Conservation (phyloP, 1,284 basidiomycete species). For the Ceratobasidium sp. region DNA sequence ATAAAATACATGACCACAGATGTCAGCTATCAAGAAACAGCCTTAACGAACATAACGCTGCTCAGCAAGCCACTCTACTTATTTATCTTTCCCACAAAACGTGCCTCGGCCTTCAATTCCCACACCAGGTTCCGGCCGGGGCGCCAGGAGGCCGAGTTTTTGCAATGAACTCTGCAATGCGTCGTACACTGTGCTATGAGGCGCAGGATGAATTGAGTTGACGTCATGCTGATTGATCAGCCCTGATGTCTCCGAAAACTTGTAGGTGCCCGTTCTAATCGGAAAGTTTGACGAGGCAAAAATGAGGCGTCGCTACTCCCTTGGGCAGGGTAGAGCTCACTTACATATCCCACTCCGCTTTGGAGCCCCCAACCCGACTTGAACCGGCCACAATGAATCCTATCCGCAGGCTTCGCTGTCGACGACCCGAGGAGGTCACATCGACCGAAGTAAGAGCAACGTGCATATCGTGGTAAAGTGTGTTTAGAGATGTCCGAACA, state of each 20-base stretch:
- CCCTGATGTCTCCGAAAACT: conserved; percentile 74
- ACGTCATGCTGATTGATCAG: conserved; percentile 73
- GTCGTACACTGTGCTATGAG: conserved; percentile 77
- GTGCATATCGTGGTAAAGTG: conserved; percentile 74
- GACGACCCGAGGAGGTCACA: conserved; percentile 51
- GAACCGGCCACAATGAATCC: conserved; percentile 69
- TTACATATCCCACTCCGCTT: conserved; percentile 77
- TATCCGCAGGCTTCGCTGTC: conserved; percentile 61
- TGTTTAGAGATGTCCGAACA: conserved; percentile 77
- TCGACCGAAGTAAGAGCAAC: conserved; percentile 66
- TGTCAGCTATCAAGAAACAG: not conserved
- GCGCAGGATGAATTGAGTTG: conserved; percentile 79
- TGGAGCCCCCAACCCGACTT: conserved; percentile 70
- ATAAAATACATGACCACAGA: conserved; percentile 25
- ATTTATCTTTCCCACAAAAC: too few species aligned
- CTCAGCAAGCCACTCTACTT: not conserved
- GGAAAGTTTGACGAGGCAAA: conserved; percentile 14
- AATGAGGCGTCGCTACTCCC: conserved; percentile 26
- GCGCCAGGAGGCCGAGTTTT: conserved; percentile 30
- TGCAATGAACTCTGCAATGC: conserved; percentile 58
- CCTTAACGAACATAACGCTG: not conserved
- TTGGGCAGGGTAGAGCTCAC: conserved; percentile 54
- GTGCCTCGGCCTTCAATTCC: not conserved
- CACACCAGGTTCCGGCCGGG: conserved; percentile 9
- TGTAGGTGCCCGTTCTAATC: conserved; percentile 77